Conservation (phyloP, 1,284 basidiomycete genomes). For the Bothia castanella region DNA sequence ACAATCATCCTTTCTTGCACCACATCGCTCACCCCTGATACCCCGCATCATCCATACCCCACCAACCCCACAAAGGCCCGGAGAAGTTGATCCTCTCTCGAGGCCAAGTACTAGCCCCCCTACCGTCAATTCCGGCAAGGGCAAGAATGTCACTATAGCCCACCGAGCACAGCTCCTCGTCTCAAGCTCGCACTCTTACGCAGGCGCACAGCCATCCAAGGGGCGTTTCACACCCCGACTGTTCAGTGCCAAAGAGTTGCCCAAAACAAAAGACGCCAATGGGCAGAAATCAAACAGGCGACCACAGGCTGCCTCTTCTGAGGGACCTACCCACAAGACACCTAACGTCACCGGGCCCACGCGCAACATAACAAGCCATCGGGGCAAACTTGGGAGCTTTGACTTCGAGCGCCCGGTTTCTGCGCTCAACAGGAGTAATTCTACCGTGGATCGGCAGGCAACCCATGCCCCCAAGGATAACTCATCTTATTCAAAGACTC, state of each 20-base stretch:
- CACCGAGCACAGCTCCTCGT: slow-evolving; percentile 31
- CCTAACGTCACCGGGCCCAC: slow-evolving; percentile 1
- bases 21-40: slow-evolving; percentile 20
- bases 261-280: slow-evolving; percentile 24
- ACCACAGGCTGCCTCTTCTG: slow-evolving; percentile 1
- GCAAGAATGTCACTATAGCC: slow-evolving; percentile 13
- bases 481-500: slow-evolving; percentile 12
- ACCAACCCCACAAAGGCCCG: slow-evolving; percentile 38
- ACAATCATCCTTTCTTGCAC: slow-evolving; percentile 7
- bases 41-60: slow-evolving; percentile 43
- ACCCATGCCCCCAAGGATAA: slow-evolving; percentile 4
- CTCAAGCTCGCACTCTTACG: slow-evolving; percentile 21
- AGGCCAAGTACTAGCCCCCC: slow-evolving; percentile 3
- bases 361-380: slow-evolving; percentile 34
- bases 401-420: slow-evolving; percentile 66
- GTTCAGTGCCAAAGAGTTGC: slow-evolving; percentile 27
- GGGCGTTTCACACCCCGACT: slow-evolving; percentile 32
- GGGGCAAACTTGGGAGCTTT: slow-evolving; percentile 60
- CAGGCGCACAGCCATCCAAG: slow-evolving; percentile 14
- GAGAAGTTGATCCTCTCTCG: slow-evolving; percentile 11
- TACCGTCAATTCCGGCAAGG: slow-evolving; percentile 15
- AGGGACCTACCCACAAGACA: slow-evolving; percentile 11
- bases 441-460: slow-evolving; percentile 25
- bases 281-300: slow-evolving; percentile 18
- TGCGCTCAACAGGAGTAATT: slow-evolving; percentile 30